Base-by-base conservation (phyloP, 176 grass and related monocot species). In the Oryza nivara region DNA sequence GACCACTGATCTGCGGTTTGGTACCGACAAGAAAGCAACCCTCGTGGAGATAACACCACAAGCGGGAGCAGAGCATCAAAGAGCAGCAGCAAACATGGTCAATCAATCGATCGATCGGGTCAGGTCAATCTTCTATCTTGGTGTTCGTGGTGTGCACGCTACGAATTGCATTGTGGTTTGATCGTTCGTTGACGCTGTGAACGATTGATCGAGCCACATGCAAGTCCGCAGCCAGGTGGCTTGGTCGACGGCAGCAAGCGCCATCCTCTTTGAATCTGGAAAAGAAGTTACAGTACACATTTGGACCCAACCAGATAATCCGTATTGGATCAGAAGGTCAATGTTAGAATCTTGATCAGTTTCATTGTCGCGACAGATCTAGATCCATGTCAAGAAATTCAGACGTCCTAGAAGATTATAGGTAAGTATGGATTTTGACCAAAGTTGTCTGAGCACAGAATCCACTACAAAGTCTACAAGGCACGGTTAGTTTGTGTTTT, bases 71-170 rank as follows among this genome's bases (percentile, higher is more conserved):
- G 19, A 47, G 49, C 56, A 61, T 61, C 54, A 19, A 6, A 32
- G 30, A 32, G 30, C 9, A n/a, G 16, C 16, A 54, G 51, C 51
- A 22, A 22, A 5, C 40, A n/a, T 61, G 56, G 1, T n/a, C 20
- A 7, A 61, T 61, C 56, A 7, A 61, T 61, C 20, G 19, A 61
- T 61, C 56, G 19, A 61, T 61, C 8, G 6, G 16, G 36, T 47
- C 56, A 75, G 58, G 72, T 82, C 78, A 82, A 70, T 6, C 52
- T 47, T 67, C 16, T 10, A 15, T 66, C 61, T 52, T 44, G 72
- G 60, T 88, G 56, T 79, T 45, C 75, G 54, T 43, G 68, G 74
- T 61, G 80, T 88, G 75, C 86, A 84, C 67, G 74, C 0, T 30
- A 83, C 22, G 20, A 15, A 8, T 63, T 63, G 2, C 30, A 38